A percentile compares a stretch with the other conserved stretches of the same genome.
phyloP scores from a whole-genome alignment of 805 yeast genomes.

The Yarrowia bubula region DNA sequence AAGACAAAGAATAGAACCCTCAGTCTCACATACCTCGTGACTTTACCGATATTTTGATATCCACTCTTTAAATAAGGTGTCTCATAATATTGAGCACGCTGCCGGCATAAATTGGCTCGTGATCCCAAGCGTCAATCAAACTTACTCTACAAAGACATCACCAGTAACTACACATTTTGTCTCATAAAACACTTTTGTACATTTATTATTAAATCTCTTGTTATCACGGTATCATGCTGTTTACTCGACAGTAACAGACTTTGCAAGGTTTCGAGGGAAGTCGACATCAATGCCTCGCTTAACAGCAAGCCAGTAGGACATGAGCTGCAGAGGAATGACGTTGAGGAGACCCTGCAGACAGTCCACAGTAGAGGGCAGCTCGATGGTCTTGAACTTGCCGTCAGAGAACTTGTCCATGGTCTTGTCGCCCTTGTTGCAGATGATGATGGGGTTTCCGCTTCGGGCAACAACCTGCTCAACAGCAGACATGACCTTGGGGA shows the following conservation, averaged over 20 bases:
- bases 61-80: too few relatives aligned
- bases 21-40: too few relatives aligned
- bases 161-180: neutral
- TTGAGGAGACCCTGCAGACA: slow-evolving; percentile 95
- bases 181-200: slow-evolving; percentile 17
- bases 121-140: too few relatives aligned
- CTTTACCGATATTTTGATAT: too few relatives aligned
- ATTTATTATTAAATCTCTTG: slow-evolving; percentile 26
- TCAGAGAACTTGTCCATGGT: slow-evolving; percentile 36
- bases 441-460: slow-evolving; percentile 92
- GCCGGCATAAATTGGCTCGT: too few relatives aligned
- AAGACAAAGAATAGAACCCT: too few relatives aligned
- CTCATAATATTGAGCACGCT: too few relatives aligned
- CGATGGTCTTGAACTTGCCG: slow-evolving; percentile 52
- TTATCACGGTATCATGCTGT: slow-evolving; percentile 27
- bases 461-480: slow-evolving; percentile 96
- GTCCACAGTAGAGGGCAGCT: slow-evolving; percentile 94
- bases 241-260: slow-evolving; percentile 95
- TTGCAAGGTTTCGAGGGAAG: slow-evolving; percentile 98
- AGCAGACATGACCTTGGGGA: slow-evolving; percentile 94
- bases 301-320: slow-evolving; percentile 96
- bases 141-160: neutral
- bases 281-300: slow-evolving; percentile 95
- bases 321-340: slow-evolving; percentile 90
- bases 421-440: slow-evolving; percentile 79